Conservation (phyloP, 805 yeast genomes). For the Ogataea corticis region DNA sequence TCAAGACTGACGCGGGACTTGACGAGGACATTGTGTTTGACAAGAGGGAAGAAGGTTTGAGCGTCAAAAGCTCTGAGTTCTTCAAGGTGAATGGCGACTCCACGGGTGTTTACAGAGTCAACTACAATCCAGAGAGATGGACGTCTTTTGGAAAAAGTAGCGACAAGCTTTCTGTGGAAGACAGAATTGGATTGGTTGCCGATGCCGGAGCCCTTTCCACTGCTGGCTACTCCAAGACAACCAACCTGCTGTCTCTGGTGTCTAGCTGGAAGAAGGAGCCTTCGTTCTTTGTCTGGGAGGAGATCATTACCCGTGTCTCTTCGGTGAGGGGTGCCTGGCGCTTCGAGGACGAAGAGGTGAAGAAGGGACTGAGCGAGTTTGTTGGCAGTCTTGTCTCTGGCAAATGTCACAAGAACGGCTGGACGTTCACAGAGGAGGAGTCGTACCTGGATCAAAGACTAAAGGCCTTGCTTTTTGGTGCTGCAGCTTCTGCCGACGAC, state of each 20-base stretch:
- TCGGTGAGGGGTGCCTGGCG: conserved; percentile 35
- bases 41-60: conserved; percentile 22
- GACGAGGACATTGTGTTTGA: conserved; percentile 32
- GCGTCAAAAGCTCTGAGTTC: conserved; percentile 26
- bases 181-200: conserved; percentile 56
- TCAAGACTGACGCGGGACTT: conserved; percentile 30
- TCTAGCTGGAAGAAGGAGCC: conserved; percentile 39
- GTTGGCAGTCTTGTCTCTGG: conserved; percentile 29
- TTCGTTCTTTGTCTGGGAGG: conserved; percentile 58
- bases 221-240: conserved; percentile 46
- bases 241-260: conserved; percentile 48
- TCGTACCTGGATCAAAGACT: conserved; percentile 38
- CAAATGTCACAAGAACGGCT: conserved; percentile 58
- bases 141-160: conserved; percentile 40
- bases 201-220: conserved; percentile 53
- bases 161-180: conserved; percentile 44
- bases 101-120: conserved; percentile 55
- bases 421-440: conserved; percentile 82
- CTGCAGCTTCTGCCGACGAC: conserved; percentile 44
- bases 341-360: conserved; percentile 39
- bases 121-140: conserved; percentile 44
- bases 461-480: conserved; percentile 43
- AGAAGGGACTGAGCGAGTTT: conserved; percentile 36
- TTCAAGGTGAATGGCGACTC: conserved; percentile 55
- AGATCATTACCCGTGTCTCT: conserved; percentile 45